Evolutionary conservation across 805 yeast genomes (phyloP).

Genomic region (Monosporozyma servazzii): DNA sequence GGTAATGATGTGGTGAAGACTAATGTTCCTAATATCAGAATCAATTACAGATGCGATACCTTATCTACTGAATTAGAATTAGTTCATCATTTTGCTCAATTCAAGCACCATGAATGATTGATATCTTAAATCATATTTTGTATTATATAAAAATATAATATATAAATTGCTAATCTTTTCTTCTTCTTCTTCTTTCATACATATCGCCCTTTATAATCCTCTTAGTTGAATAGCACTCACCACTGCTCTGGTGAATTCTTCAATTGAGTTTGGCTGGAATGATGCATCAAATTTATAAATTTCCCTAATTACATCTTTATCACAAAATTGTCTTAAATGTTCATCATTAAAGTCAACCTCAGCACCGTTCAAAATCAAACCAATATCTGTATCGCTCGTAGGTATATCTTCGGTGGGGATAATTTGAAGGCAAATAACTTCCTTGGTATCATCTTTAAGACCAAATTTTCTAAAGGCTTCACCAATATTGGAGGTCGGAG

Average conservation of each 20-base stretch:
- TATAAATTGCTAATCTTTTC: neutral
- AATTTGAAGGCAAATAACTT: conserved; percentile 30
- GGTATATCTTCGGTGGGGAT: conserved; percentile 11
- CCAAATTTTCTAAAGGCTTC: conserved; percentile 70
- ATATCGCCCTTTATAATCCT: conserved; percentile 26
- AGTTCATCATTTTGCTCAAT: conserved; percentile 45
- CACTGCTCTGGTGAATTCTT: conserved; percentile 33
- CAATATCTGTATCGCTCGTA: neutral
- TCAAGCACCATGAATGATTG: conserved; percentile 7
- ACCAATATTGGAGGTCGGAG: conserved; percentile 58
- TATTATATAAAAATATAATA: neutral
- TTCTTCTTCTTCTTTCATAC: neutral
- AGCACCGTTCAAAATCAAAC: conserved; percentile 28
- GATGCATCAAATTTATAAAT: conserved; percentile 22
- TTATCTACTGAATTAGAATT: conserved; percentile 60
- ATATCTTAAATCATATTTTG: neutral
- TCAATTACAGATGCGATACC: conserved; percentile 77
- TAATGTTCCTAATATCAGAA: conserved; percentile 86
- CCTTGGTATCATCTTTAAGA: conserved; percentile 39
- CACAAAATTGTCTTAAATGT: conserved; percentile 24
- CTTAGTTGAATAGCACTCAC: conserved; percentile 42
- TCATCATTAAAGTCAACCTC: conserved; percentile 30
- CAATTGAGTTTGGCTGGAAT: conserved; percentile 13
- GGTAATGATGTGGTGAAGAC: conserved; percentile 91
- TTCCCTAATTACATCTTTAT: conserved; percentile 31